phyloP scores from a whole-genome alignment of 371 early-diverging fungal species.

The Syncephalastrum monosporum region DNA sequence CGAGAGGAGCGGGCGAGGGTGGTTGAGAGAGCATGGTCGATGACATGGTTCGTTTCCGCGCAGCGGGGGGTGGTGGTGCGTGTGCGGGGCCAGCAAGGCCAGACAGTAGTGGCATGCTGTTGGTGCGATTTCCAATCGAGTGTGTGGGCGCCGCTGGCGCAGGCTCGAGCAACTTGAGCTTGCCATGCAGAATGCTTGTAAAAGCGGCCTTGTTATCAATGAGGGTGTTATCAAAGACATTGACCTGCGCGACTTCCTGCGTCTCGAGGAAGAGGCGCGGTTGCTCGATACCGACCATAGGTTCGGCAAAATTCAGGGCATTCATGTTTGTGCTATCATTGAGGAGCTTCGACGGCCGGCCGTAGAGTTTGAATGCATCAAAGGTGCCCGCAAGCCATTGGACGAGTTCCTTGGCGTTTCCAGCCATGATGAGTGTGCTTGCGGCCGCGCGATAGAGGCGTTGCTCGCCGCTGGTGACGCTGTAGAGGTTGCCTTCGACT shows the following conservation, averaged over 20 bases:
- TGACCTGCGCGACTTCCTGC: slow-evolving; percentile 22
- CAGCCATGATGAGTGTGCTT: slow-evolving; percentile 42
- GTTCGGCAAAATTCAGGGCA: slow-evolving; percentile 42
- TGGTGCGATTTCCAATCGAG: slow-evolving; percentile 9
- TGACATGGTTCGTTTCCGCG: not conserved
- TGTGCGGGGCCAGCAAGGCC: not conserved
- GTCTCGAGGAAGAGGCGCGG: slow-evolving; percentile 37
- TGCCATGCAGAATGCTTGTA: slow-evolving; percentile 22
- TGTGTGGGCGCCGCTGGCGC: slow-evolving; percentile 1
- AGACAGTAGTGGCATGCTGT: slow-evolving; percentile 12
- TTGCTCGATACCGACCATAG: slow-evolving; percentile 8
- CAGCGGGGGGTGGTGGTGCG: too few relatives aligned
- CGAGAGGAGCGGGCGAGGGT: not conserved
- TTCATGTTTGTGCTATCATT: slow-evolving; percentile 26
- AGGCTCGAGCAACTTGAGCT: slow-evolving; percentile 7
- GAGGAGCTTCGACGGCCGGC: slow-evolving; percentile 39
- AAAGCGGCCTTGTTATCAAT: slow-evolving; percentile 30
- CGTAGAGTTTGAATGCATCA: slow-evolving; percentile 54
- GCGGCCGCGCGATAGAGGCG: slow-evolving; percentile 12
- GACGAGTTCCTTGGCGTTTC: slow-evolving; percentile 39
- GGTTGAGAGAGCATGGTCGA: not conserved
- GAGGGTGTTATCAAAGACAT: slow-evolving; percentile 22
- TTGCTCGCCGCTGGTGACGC: slow-evolving; percentile 19
- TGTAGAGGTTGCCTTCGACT: slow-evolving; percentile 36
- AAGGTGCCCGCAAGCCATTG: slow-evolving; percentile 46